phyloP scores from a whole-genome alignment of 129 eudicot species.

The Helichrysum umbraculigerum region DNA sequence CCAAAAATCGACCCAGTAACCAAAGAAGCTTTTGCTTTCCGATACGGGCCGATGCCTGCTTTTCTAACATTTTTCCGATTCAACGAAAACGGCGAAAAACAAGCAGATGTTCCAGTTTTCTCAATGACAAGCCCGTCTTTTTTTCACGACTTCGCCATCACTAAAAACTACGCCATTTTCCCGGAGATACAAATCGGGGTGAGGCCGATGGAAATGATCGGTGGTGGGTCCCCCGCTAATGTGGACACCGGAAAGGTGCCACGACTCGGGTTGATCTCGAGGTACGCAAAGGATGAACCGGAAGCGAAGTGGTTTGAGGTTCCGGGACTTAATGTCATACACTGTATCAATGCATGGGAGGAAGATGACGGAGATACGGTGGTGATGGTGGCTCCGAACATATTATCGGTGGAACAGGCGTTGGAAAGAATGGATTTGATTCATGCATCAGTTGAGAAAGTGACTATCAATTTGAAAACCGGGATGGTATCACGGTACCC shows the following conservation, averaged over 20 bases:
- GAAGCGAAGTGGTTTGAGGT: slow-evolving; percentile 52
- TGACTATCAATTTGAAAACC: slow-evolving; percentile 37
- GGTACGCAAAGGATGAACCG: slow-evolving; percentile 49
- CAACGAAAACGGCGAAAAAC: slow-evolving; percentile 36
- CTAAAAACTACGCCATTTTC: slow-evolving; percentile 48
- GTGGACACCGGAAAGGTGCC: slow-evolving; percentile 39
- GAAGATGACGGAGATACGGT: slow-evolving; percentile 49
- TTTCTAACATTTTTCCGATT: slow-evolving; percentile 37
- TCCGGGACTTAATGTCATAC: slow-evolving; percentile 46
- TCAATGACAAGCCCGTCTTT: slow-evolving; percentile 49
- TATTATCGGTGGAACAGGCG: slow-evolving; percentile 51
- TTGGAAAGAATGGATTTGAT: slow-evolving; percentile 48
- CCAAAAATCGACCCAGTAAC: slow-evolving; percentile 37
- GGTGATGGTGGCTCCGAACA: slow-evolving; percentile 58
- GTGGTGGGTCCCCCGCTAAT: slow-evolving; percentile 47
- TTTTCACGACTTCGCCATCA: slow-evolving; percentile 52
- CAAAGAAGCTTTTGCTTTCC: slow-evolving; percentile 43
- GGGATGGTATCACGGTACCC: slow-evolving; percentile 40
- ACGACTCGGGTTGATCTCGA: slow-evolving; percentile 40
- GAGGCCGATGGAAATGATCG: slow-evolving; percentile 44
- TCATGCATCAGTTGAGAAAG: slow-evolving; percentile 51
- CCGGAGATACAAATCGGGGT: slow-evolving; percentile 43
- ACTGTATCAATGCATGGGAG: slow-evolving; percentile 60
- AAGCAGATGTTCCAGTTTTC: slow-evolving; percentile 37
- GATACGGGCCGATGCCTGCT: slow-evolving; percentile 40